A percentile compares a stretch with the other conserved stretches of the same genome.
Conservation (phyloP, 495 filamentous ascomycete species). For the Penicillium subrubescens region DNA sequence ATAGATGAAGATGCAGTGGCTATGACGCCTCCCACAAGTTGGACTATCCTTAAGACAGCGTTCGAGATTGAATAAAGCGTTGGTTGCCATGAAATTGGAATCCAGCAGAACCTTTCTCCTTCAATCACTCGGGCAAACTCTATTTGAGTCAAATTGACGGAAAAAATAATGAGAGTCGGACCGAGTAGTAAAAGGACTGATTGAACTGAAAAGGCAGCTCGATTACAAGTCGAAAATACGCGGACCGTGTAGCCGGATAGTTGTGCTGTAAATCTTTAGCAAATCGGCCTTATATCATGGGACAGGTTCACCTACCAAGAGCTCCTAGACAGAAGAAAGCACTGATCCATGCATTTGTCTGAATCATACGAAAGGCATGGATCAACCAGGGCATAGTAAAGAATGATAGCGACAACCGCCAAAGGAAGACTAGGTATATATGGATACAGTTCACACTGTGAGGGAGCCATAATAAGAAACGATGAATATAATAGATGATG, state of each 20-base stretch:
- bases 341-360: constrained; percentile 7
- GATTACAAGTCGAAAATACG: constrained; percentile 5
- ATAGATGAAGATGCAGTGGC: not conserved
- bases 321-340: constrained; percentile 7
- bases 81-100: not conserved
- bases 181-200: constrained; percentile 11
- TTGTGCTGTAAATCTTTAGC: not conserved
- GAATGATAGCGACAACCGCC: constrained; percentile 5
- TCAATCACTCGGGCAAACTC: constrained; percentile 1
- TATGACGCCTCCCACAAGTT: constrained; percentile 6
- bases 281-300: not conserved
- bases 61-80: constrained; percentile 4
- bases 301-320: not conserved
- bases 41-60: constrained; percentile 1
- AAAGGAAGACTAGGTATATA: constrained; percentile 10
- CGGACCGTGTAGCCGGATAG: constrained; percentile 8
- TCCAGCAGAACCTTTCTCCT: not conserved
- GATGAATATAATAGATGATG: not conserved
- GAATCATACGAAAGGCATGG: constrained; percentile 4
- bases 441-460: constrained; percentile 5
- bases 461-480: not conserved
- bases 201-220: constrained; percentile 12
- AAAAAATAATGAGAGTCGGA: constrained; percentile 17
- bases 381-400: constrained; percentile 1
- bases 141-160: constrained; percentile 14